These are phyloP conservation scores for Exophiala lecanii-corni DNA, from an alignment of 2,329 filamentous ascomycete species.

Conservation along the genomic window DNA sequence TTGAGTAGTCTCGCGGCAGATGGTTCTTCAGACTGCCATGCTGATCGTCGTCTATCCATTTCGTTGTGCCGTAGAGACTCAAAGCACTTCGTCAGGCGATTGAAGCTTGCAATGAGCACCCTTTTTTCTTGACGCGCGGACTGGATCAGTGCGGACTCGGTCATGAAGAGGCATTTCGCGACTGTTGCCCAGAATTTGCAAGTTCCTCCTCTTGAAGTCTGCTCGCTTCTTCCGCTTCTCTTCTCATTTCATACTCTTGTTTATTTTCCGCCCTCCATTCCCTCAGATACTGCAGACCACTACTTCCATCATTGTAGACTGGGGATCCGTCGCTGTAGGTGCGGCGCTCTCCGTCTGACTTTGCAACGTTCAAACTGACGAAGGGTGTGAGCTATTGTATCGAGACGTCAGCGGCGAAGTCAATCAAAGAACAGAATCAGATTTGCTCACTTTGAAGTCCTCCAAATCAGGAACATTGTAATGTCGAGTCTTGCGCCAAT, in stretches of 20 bases:
- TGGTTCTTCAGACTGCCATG: too few relatives aligned
- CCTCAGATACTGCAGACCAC: conserved; percentile 12
- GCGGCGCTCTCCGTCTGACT: conserved; percentile 24
- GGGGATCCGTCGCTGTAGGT: conserved; percentile 9
- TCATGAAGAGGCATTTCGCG: too few relatives aligned
- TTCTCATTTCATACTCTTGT: conserved; percentile 13
- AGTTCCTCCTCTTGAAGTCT: too few relatives aligned
- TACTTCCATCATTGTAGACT: conserved; percentile 8
- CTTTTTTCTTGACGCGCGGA: too few relatives aligned
- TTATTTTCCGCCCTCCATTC: conserved; percentile 17
- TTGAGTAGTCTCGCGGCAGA: too few relatives aligned
- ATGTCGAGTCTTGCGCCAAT: conserved; percentile 84
- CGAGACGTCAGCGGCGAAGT: conserved; percentile 13
- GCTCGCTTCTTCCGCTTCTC: too few relatives aligned
- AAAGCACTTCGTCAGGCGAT: too few relatives aligned
- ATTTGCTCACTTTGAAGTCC: conserved; percentile 61
- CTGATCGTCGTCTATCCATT: too few relatives aligned
- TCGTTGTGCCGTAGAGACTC: too few relatives aligned
- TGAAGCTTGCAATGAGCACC: too few relatives aligned
- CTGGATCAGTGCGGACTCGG: too few relatives aligned
- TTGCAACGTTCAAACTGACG: conserved; percentile 39
- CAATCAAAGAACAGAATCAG: background rate
- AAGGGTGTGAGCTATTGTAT: conserved; percentile 41
- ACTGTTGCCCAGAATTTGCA: too few relatives aligned
- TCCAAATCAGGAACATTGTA: conserved; percentile 73